phyloP scores from a whole-genome alignment of 2,329 filamentous ascomycete species.

The Xylaria sp. region DNA sequence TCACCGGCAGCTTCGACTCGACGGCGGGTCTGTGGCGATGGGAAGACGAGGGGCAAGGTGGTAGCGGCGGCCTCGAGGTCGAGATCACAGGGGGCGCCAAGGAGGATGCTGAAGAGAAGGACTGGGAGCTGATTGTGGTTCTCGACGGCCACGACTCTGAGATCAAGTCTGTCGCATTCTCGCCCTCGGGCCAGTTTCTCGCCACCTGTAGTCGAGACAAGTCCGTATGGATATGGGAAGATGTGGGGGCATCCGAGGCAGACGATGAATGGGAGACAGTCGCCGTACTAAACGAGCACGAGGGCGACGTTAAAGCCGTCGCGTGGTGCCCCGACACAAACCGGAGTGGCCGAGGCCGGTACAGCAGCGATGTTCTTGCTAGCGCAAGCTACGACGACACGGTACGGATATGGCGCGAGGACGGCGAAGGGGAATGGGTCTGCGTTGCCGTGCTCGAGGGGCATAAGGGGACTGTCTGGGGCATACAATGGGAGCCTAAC shows the following conservation, averaged over 20 bases:
- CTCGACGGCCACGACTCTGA: slow-evolving; percentile 96
- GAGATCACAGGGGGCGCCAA: slow-evolving; percentile 53
- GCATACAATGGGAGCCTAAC: slow-evolving; percentile 74
- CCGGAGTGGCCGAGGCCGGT: slow-evolving; percentile 57
- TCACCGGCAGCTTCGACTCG: slow-evolving; percentile 93
- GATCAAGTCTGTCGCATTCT: slow-evolving; percentile 83
- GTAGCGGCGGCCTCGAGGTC: slow-evolving; percentile 43
- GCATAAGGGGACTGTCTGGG: slow-evolving; percentile 91
- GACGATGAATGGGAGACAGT: slow-evolving; percentile 98
- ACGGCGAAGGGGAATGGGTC: slow-evolving; percentile 89
- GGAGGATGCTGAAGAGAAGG: slow-evolving; percentile 70
- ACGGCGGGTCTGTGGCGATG: slow-evolving; percentile 86
- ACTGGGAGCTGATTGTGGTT: slow-evolving; percentile 92
- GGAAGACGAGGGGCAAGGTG: slow-evolving; percentile 57
- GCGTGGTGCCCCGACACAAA: slow-evolving; percentile 83
- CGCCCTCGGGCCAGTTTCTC: slow-evolving; percentile 77
- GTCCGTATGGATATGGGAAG: slow-evolving; percentile 98
- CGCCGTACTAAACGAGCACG: slow-evolving; percentile 92
- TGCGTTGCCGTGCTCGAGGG: slow-evolving; percentile 85
- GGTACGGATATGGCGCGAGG: slow-evolving; percentile 87
- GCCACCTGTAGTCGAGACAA: slow-evolving; percentile 95
- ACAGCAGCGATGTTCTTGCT: slow-evolving; percentile 77
- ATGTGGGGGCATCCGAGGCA: slow-evolving; percentile 75
- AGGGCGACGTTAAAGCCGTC: slow-evolving; percentile 93
- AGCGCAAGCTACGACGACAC: slow-evolving; percentile 96